These are phyloP conservation scores for Globisporangium mamillatum DNA, from an alignment of 352 stramenopile genomes.

Conservation along the genomic window DNA sequence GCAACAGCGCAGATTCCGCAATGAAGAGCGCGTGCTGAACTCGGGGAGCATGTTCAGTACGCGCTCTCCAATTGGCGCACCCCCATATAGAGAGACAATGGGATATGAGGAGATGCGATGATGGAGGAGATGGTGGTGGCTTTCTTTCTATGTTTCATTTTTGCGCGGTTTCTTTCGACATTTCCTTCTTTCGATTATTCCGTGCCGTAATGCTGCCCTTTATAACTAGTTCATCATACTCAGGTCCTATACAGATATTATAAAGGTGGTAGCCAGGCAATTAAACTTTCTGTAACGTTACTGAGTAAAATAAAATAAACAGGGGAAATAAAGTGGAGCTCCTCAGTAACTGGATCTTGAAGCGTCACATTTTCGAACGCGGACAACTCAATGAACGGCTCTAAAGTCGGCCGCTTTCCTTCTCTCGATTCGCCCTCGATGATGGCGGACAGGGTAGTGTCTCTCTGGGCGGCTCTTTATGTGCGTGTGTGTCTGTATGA, in stretches of 20 bases:
- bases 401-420: constrained; percentile 1
- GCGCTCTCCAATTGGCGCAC: not conserved
- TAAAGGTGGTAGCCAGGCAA: not conserved
- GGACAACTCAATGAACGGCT: constrained; percentile 12
- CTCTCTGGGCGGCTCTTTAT: not conserved
- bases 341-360: constrained; percentile 12
- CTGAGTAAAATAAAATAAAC: not conserved
- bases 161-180: constrained; percentile 5
- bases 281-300: too few relatives aligned
- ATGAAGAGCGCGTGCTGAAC: not conserved
- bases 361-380: constrained; percentile 15
- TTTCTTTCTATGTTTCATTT: not conserved
- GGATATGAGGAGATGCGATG: not conserved
- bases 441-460: not conserved
- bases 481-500: not conserved
- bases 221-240: not conserved
- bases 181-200: constrained; percentile 13
- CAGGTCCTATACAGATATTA: not conserved
- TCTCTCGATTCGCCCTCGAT: not conserved
- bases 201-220: not conserved
- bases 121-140: too few relatives aligned
- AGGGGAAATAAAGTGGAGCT: not conserved
- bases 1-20: not conserved
- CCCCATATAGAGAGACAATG: not conserved
- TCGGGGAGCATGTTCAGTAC: not conserved